A percentile compares a stretch with the other conserved stretches of the same genome.
phyloP scores from a whole-genome alignment of 441 rosid genomes.

The Erysimum pusillum region DNA sequence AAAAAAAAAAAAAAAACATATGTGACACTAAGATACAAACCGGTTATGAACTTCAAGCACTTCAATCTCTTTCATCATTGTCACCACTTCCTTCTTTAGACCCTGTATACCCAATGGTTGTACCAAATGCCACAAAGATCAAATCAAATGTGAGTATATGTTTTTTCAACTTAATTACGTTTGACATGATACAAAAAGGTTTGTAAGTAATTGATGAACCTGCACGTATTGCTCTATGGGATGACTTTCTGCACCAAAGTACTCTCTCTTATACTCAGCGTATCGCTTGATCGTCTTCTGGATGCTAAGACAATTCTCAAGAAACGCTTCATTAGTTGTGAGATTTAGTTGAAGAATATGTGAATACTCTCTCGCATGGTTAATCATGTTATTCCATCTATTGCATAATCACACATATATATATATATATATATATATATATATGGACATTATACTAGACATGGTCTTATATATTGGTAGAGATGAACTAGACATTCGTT shows the following conservation, averaged over 20 bases:
- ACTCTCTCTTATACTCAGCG: conserved; percentile 39
- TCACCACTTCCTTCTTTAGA: conserved; percentile 51
- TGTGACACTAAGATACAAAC: conserved; percentile 48
- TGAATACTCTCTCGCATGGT: conserved; percentile 7
- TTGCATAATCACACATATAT: background rate
- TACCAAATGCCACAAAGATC: conserved; percentile 17
- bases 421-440: too few species aligned
- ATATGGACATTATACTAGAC: background rate
- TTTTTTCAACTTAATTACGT: background rate
- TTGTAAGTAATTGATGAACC: conserved; percentile 45
- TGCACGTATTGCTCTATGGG: conserved; percentile 47
- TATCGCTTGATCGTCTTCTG: conserved; percentile 59
- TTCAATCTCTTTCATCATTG: conserved; percentile 58
- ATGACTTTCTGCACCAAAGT: conserved; percentile 11
- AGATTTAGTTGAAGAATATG: background rate
- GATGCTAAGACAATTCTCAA: conserved; percentile 51
- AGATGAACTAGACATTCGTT: conserved; percentile 7
- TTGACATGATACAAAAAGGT: background rate
- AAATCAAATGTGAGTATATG: background rate
- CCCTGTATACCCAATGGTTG: conserved; percentile 40
- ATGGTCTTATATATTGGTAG: background rate
- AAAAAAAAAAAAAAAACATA: too few species aligned
- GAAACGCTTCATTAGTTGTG: background rate
- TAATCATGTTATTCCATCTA: background rate
- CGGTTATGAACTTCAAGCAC: conserved; percentile 55